Evolutionary conservation across 768 basidiomycete genomes (phyloP), one percentile per base, ranked within the genome.

Genomic region (Kwoniella shandongensis): DNA sequence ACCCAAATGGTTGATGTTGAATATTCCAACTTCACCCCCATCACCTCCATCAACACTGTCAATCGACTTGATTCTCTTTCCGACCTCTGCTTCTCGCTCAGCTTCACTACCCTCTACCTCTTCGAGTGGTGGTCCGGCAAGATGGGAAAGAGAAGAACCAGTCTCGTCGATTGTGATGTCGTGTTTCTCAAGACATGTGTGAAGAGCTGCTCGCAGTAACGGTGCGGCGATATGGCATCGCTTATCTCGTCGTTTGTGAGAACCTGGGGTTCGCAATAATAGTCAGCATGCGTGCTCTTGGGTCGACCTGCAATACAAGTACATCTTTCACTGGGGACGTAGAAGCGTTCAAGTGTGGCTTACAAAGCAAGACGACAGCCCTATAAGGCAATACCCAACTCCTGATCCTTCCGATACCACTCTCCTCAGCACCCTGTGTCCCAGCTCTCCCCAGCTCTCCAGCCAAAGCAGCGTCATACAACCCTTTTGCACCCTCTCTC

Each of bases 161-260:
- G 66, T 65, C 48, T 59, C 67, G 57, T 67, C 63, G 47, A 63
- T 41, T 13, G 42, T 62, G 63, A 74, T 75, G 61, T 66, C 71
- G 56, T 65, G 62, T 65, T 86, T 81, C 71, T 88, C 86, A 30
- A 96, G 84, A 67, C 88, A 85, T 2, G 59, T 58, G 48, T 63
- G 56, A 2, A 76, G 53, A 17, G 73, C 76, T 3, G 68, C 65
- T 44, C 76, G 70, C 7, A 78, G 66, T 0, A 78, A 48, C 0
- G 88, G 88, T 1, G 91, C 91, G 10, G 88, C 85, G 42, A 97
- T 86, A 23, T 84, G 83, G 76, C 94, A 99, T 59, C 91, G 84
- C 72, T 92, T 93, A 78, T 97, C 94, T 29, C 93, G 81, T 66
- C 83, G 84, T 78, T 91, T 91, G 78, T 98, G 94, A 2, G 92